These are phyloP conservation scores for Microcos paniculata DNA, from an alignment of 345 rosid species.

Conservation along the genomic window DNA sequence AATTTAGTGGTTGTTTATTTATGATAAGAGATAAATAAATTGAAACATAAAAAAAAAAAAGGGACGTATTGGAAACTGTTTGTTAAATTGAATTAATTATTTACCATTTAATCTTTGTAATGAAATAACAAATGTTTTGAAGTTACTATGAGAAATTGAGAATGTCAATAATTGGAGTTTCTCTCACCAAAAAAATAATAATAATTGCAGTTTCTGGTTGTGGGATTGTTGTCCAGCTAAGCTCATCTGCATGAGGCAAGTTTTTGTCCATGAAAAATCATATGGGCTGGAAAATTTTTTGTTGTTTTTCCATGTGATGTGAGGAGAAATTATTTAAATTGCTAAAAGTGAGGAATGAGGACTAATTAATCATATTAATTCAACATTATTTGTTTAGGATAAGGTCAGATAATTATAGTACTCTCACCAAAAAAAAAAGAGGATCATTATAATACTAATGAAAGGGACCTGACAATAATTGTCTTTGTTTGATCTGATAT, in stretches of 20 bases:
- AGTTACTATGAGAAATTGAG: neutral
- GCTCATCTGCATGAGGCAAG: neutral
- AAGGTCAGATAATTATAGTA: too few species aligned
- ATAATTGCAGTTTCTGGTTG: neutral
- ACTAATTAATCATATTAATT: too few species aligned
- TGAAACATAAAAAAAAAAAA: too few species aligned
- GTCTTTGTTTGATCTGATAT: neutral
- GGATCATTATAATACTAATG: neutral
- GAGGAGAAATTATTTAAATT: too few species aligned
- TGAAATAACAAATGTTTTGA: neutral
- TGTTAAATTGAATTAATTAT: neutral
- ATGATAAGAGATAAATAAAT: too few species aligned
- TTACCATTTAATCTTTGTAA: neutral
- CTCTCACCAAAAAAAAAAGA: too few species aligned
- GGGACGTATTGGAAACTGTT: constrained; percentile 6
- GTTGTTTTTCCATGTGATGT: neutral
- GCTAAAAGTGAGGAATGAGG: neutral
- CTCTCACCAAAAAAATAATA: neutral
- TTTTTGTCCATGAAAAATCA: constrained; percentile 10
- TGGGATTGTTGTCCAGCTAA: neutral
- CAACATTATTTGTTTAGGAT: neutral
- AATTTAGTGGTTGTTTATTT: too few species aligned
- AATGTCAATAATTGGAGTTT: too few species aligned
- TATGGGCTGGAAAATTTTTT: neutral
- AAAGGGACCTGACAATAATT: neutral